Conservation (phyloP, 2,329 filamentous ascomycete genomes). For the Apiospora pterosperma region DNA sequence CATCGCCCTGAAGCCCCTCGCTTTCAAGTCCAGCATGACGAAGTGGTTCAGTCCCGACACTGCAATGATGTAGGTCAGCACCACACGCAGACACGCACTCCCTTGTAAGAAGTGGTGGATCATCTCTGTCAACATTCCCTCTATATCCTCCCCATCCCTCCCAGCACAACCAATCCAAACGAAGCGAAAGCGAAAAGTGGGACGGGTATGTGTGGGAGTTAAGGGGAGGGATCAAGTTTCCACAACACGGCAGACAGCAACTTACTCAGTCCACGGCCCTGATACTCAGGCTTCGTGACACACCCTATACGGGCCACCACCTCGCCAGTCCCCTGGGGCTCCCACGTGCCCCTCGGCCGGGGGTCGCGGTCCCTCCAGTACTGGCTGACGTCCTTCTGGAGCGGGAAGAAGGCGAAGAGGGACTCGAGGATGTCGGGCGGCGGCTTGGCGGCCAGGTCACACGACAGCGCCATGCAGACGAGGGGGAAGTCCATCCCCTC, state of each 20-base stretch:
- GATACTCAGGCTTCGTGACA: slow-evolving; percentile 15
- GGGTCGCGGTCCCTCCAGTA: slow-evolving; percentile 12
- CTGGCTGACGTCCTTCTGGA: slow-evolving; percentile 7
- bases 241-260: not conserved
- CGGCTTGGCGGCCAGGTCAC: slow-evolving; percentile 15
- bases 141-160: not conserved
- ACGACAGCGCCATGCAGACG: slow-evolving; percentile 16
- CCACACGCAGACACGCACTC: not conserved
- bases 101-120: not conserved
- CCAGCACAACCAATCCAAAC: not conserved
- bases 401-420: slow-evolving; percentile 11
- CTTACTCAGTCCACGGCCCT: slow-evolving; percentile 15
- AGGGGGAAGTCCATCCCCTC: slow-evolving; percentile 20
- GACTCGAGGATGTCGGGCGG: slow-evolving; percentile 8
- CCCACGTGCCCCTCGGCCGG: slow-evolving; percentile 14
- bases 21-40: slow-evolving; percentile 20
- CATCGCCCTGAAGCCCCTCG: slow-evolving; percentile 17
- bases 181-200: not conserved
- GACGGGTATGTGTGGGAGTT: not conserved
- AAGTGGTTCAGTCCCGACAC: slow-evolving; percentile 17
- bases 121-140: not conserved
- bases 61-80: not conserved
- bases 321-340: slow-evolving; percentile 14
- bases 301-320: slow-evolving; percentile 17
- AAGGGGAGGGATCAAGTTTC: not conserved